Evolutionary conservation across 345 rosid species (phyloP).

Genomic region (Melastoma malabathricum): DNA sequence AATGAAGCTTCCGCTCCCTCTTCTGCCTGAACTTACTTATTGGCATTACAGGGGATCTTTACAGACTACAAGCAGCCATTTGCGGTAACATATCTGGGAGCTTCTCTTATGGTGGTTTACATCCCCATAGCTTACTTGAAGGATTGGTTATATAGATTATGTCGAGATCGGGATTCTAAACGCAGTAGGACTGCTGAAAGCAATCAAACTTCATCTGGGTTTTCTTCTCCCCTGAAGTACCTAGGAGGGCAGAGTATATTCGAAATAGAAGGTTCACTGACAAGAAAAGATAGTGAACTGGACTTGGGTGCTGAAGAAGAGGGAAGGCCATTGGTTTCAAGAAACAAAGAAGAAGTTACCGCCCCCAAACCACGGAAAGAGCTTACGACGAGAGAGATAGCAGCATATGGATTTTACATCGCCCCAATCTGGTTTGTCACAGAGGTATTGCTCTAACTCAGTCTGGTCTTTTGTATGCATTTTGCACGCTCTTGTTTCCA

Average conservation of each 20-base stretch:
- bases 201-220: not conserved
- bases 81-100: slow-evolving; percentile 98
- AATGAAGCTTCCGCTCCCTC: not conserved
- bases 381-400: slow-evolving; percentile 8
- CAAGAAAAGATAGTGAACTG: not conserved
- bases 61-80: slow-evolving; percentile 88
- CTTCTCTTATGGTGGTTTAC: slow-evolving; percentile 94
- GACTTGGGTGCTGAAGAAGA: slow-evolving; percentile 2
- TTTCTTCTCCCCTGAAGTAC: not conserved
- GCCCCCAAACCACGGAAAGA: not conserved
- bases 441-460: slow-evolving; percentile 16
- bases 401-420: slow-evolving; percentile 5
- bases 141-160: slow-evolving; percentile 62
- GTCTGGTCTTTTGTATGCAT: no score
- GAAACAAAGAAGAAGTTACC: not conserved
- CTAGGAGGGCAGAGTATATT: not conserved
- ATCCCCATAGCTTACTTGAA: slow-evolving; percentile 82
- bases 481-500: no score
- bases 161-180: slow-evolving; percentile 35
- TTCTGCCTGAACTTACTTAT: slow-evolving; percentile 6
- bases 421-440: slow-evolving; percentile 31
- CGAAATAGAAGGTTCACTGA: slow-evolving; percentile 6
- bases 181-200: slow-evolving; percentile 29
- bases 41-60: slow-evolving; percentile 63
- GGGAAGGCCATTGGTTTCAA: slow-evolving; percentile 2